Percentiles rank a stretch among this genome's conserved stretches.
These are phyloP conservation scores for Penicillium janthinellum DNA, from an alignment of 2,329 filamentous ascomycete species.

Conservation along the genomic window DNA sequence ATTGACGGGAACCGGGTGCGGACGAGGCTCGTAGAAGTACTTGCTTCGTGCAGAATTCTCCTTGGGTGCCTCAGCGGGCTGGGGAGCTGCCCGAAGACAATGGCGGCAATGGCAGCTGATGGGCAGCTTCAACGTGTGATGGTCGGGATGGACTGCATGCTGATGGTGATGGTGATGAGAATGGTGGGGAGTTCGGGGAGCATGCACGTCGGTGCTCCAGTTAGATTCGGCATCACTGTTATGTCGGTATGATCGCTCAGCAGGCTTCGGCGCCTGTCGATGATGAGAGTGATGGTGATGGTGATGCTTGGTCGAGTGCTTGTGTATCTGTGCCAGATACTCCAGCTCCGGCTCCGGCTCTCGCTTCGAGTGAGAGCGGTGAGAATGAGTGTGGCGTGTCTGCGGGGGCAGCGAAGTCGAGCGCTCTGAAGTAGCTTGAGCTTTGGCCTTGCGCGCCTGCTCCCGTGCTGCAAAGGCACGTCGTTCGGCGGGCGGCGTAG, in stretches of 20 bases:
- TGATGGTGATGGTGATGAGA: neutral
- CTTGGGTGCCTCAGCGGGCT: neutral
- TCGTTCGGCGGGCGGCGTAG: conserved; percentile 7
- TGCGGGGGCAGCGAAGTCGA: neutral
- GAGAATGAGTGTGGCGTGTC: neutral
- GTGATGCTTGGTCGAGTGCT: neutral
- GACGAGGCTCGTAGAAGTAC: neutral
- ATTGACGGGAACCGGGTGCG: neutral
- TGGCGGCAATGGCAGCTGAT: neutral
- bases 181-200: neutral
- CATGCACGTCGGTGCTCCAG: neutral
- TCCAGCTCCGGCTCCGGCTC: neutral
- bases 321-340: neutral
- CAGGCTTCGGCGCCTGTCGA: neutral
- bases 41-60: neutral
- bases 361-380: neutral
- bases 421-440: neutral
- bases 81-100: neutral
- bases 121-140: neutral
- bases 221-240: neutral
- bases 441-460: neutral
- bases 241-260: neutral
- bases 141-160: neutral
- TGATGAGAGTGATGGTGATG: too few relatives aligned
- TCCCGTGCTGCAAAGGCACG: conserved; percentile 1